Evolutionary conservation across 2,329 filamentous ascomycete species (phyloP), one percentile per base, ranked within the genome.

Genomic region (Sclerotinia sclerotiorum): DNA sequence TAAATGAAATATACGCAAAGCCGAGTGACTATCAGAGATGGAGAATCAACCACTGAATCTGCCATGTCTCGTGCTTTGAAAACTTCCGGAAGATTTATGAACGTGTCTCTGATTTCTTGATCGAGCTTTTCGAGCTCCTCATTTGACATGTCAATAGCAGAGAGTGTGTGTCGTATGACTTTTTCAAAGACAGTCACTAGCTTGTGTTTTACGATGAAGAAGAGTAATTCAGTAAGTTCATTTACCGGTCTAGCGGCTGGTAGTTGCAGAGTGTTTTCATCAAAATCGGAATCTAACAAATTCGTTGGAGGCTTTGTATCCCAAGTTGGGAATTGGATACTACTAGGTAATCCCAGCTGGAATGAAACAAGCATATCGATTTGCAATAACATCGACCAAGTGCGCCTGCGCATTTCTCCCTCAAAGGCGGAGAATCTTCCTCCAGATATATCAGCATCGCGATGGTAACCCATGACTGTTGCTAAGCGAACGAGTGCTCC

Each of bases 291-390:
- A 44, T 83, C 80, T 0, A 72, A 69, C 1, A 82, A 71, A 70
- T 82, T 82, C 0, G 74, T 74, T 6, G 81, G 81, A 65, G 78
- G 74, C 42, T 72, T 69, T 1, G 77, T 79, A 69, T 83, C 81
- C 61, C 74, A 76, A 69, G 80, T 77, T n/a, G 73, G 71, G 10
- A 78, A 75, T 61, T 78, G 76, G 51, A 79, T 78, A 72, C 75
- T 88, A 74, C 84, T 84, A 4, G 89, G 88, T 68, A 91, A 80
- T 3, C 88, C 88, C 71, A 90, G 82, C 74, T 91, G 87, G 74
- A 88, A 90, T 1, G 87, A 85, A 46, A 89, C 86, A 8, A 90
- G 76, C 6, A 88, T 77, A 75, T 91, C 89, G 56, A 89, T 81
- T 74, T 88, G 85, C 48, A 82, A 77, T 6, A 81, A 81, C 71